phyloP scores from a whole-genome alignment of 176 grass and related monocot species.

The Carex parvula region DNA sequence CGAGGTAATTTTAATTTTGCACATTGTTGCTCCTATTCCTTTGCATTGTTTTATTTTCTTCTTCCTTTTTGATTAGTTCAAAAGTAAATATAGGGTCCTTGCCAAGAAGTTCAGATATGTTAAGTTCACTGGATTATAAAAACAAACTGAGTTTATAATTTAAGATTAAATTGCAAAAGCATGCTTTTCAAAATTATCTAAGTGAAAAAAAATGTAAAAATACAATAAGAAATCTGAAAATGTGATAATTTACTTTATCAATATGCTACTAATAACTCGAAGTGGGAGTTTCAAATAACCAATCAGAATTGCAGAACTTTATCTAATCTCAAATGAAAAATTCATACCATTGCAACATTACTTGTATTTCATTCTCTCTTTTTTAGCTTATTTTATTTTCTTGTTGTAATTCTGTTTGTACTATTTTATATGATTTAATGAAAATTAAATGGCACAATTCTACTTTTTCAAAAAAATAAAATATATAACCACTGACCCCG shows the following conservation, averaged over 20 bases:
- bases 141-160: neutral
- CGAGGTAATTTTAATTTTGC: constrained; percentile 40
- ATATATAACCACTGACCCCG: no score
- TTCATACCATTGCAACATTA: no score
- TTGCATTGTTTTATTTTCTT: neutral
- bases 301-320: neutral
- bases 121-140: no score
- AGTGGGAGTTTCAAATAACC: neutral
- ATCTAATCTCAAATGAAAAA: no score
- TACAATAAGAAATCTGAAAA: neutral
- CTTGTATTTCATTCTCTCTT: no score
- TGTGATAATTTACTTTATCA: neutral
- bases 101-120: neutral
- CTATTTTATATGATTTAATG: no score
- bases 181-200: neutral
- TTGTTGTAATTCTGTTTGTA: no score
- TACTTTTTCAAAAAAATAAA: no score
- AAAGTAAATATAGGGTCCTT: neutral
- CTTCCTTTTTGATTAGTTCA: neutral
- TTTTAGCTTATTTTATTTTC: no score
- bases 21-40: neutral
- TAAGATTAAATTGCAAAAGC: neutral
- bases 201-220: neutral
- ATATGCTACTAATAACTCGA: neutral
- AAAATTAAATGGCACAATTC: no score